Evolutionary conservation across 1,284 basidiomycete species (phyloP), one percentile per base, ranked within the genome.

Genomic region (Apiotrichum laibachii): DNA sequence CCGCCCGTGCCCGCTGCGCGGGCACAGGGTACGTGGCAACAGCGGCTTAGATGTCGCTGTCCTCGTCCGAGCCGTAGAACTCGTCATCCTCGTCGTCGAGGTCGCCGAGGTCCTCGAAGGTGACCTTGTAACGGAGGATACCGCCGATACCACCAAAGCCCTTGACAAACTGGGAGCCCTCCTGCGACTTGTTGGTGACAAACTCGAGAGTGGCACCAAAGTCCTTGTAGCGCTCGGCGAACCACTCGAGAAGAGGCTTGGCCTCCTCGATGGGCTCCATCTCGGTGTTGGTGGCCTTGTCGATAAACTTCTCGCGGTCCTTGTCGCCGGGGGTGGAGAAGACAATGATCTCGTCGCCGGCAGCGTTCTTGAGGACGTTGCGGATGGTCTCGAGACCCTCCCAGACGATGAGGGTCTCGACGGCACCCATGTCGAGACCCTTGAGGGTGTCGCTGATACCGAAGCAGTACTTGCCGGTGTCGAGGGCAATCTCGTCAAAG

Each of bases 401-500:
- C 93, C 94, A 99, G 18, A 99, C 95, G 68, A 99, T 92, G 60
- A 99, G 81, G 1, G 93, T 98, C 81, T 99, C 96, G 39, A 96
- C 90, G 8, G 96, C 89, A 70, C 96, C 96, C 60, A 99, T 86
- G 72, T 99, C 96, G 52, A 99, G 85, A 40, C 89, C 93, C 77
- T 96, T 97, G 70, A 99, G 85, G 0, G 96, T 99, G 77, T 99
- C 96, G 18, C 91, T 90, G 63, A 99, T 85, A 80, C 95, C 96
- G 76, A 97, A 99, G 81, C 95, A 98, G 82, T 97, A 99, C 79
- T 90, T 92, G 72, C 88, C 92, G 21, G 92, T 95, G 76, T 99
- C 95, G 77, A 92, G 90, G 64, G 93, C 95, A 80, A 99, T 99
- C 81, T 99, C 96, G 76, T 99, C 95, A 79, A 99, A 98, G 83